Base-by-base conservation (phyloP, 345 rosid genomes). In the Iberis pinnata region DNA sequence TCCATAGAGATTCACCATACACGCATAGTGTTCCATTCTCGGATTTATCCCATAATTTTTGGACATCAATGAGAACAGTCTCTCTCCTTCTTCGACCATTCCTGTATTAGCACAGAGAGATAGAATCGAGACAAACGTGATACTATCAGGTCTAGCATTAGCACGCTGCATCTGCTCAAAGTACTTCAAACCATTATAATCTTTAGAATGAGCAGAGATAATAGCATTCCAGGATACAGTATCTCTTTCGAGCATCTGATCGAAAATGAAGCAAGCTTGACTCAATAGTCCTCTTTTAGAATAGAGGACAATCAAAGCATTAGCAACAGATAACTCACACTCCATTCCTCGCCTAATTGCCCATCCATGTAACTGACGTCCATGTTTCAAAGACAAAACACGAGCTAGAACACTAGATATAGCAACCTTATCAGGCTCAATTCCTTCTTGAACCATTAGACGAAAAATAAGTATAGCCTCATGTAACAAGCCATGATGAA, bases 181-280 rank as follows among this genome's bases (percentile, higher is more conserved):
- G 48, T 81, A 86, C 35, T 44, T 18, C 16, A 89, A 60, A 4
- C 72, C 93, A 41, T 73, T 42, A 8, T 33, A 61, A 53, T 69
- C 64, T 70, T 75, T 83, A 12, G 76, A 35, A 44, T 78, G 86
- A 68, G 78, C 84, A 50, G 82, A 77, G 57, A 89, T 80, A 20
- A 89, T 75, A 41, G 93, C 75, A 70, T 89, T 89, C 97, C 97
- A 89, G 7, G 89, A 81, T 15, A 89, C 77, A 0, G 68, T 57
- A 62, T 89, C 95, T 58, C 70, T 75, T 52, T 76, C 84, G 0
- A 76, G 70, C 94, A 86, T 83, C 32, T 71, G 71, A 67, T 70
- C 56, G 46, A 89, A 89, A 56, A 86, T 19, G 71, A 80, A 78
- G 24, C 78, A 46, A 1, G 80, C 82, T 70, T 43, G 73, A 38